A percentile compares a stretch with the other conserved stretches of the same genome.
These are phyloP conservation scores for Nakazawaea holstii DNA, from an alignment of 805 yeast genomes.

Conservation along the genomic window DNA sequence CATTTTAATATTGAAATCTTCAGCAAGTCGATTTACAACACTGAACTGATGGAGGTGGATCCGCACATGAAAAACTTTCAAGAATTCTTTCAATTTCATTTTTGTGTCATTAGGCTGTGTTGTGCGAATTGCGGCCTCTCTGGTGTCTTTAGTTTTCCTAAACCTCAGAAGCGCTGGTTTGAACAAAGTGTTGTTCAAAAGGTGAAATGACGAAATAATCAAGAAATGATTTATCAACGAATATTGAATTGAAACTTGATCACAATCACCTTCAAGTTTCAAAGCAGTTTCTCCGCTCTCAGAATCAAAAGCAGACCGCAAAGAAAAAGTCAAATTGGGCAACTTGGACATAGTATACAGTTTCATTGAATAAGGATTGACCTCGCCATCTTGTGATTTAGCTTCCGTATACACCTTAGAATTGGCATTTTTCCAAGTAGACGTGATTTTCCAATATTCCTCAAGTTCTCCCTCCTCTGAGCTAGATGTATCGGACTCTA, in stretches of 20 bases:
- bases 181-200: constrained; percentile 34
- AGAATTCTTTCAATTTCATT: constrained; percentile 1
- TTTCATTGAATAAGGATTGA: constrained; percentile 6
- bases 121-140: background rate
- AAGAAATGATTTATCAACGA: constrained; percentile 41
- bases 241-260: constrained; percentile 14
- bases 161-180: constrained; percentile 1
- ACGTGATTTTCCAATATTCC: constrained; percentile 5
- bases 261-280: constrained; percentile 7
- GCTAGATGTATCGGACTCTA: background rate
- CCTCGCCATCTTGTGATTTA: background rate
- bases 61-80: constrained; percentile 1
- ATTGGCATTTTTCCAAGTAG: background rate
- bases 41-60: constrained; percentile 18
- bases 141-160: background rate
- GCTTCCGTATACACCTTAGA: background rate
- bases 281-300: background rate
- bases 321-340: background rate
- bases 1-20: constrained; percentile 41
- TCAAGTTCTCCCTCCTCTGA: background rate
- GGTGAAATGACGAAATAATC: constrained; percentile 36
- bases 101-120: background rate
- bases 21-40: constrained; percentile 35
- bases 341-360: constrained; percentile 2
- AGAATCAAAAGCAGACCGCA: constrained; percentile 1